These are phyloP conservation scores for Candida germanica DNA, from an alignment of 805 yeast species.

Conservation along the genomic window DNA sequence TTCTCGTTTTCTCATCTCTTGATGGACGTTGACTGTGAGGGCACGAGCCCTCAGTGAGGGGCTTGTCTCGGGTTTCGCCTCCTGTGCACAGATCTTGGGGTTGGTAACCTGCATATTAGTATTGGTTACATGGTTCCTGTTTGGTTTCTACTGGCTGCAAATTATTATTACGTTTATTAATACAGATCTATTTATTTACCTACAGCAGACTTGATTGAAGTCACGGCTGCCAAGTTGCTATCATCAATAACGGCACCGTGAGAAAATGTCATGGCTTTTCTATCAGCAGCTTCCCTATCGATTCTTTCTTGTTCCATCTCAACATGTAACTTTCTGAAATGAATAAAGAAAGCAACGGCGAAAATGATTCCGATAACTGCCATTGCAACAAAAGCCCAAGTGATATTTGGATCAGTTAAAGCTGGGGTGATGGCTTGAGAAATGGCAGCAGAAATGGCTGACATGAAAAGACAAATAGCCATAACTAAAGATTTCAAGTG, in stretches of 20 bases:
- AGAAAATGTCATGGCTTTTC: conserved; percentile 1
- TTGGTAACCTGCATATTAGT: not conserved
- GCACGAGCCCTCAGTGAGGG: not conserved
- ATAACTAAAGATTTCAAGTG: conserved; percentile 50
- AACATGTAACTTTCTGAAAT: conserved; percentile 36
- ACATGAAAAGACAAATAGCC: conserved; percentile 42
- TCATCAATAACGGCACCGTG: conserved; percentile 21
- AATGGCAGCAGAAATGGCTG: conserved; percentile 49
- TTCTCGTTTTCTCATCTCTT: too few relatives aligned
- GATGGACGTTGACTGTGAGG: not conserved
- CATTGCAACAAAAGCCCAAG: conserved; percentile 40
- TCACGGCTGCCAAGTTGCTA: conserved; percentile 22
- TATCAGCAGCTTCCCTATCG: conserved; percentile 21
- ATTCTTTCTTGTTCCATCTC: conserved; percentile 38
- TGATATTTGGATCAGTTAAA: conserved; percentile 39
- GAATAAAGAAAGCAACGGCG: conserved; percentile 28
- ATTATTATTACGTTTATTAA: not conserved
- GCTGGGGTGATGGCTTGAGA: conserved; percentile 41
- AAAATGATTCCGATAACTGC: conserved; percentile 33
- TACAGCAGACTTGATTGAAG: conserved; percentile 27
- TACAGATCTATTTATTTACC: conserved; percentile 20
- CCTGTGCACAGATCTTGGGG: not conserved
- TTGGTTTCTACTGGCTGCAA: not conserved
- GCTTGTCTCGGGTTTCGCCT: too few relatives aligned
- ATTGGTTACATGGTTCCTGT: too few relatives aligned